Evolutionary conservation across 768 basidiomycete genomes (phyloP).

Genomic region (Russula lepida): DNA sequence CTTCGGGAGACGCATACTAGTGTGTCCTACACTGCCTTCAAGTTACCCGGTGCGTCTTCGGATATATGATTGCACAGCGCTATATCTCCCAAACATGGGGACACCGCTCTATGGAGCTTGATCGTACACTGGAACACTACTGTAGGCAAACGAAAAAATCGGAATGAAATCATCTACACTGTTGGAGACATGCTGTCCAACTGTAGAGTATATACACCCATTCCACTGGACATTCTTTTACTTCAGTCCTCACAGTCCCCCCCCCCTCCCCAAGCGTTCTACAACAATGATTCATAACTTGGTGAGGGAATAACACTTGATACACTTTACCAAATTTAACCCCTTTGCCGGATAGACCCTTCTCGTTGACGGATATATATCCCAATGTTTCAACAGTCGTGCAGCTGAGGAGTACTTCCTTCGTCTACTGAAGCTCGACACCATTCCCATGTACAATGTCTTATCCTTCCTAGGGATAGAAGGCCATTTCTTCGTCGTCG

Average conservation of each 20-base stretch:
- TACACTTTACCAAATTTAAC: neutral
- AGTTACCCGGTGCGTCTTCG: neutral
- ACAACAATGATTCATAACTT: neutral
- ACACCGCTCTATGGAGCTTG: neutral
- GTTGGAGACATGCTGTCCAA: neutral
- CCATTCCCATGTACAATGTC: neutral
- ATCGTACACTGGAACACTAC: neutral
- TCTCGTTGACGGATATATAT: slow-evolving; percentile 10
- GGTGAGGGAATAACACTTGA: neutral
- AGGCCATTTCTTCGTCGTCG: neutral
- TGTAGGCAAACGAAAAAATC: neutral
- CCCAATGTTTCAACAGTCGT: neutral
- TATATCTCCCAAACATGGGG: neutral
- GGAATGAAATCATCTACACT: neutral
- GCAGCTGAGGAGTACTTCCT: neutral
- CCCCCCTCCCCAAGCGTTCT: neutral
- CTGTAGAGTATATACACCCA: neutral
- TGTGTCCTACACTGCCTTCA: neutral
- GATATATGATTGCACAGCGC: neutral
- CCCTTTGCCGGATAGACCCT: neutral
- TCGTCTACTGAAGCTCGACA: neutral
- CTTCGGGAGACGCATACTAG: neutral
- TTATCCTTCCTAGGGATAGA: neutral
- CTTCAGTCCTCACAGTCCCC: neutral
- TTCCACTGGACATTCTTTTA: too few relatives aligned